Conservation (phyloP, 179 eudicot genomes). For the Silene coronaria region DNA sequence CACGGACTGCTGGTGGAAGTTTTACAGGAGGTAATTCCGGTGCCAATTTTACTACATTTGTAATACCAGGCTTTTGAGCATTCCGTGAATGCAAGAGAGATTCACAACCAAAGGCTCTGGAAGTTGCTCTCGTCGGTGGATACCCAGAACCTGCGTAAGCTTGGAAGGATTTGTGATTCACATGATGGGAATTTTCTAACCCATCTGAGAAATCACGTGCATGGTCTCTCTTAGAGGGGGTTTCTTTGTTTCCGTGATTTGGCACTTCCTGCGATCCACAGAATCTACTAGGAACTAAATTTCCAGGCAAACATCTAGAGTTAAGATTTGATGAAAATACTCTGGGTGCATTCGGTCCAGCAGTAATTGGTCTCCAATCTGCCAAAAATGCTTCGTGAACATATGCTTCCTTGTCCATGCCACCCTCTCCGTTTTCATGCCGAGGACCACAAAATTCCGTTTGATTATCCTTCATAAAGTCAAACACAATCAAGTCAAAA, state of each 20-base stretch:
- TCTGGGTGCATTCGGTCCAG: slow-evolving; percentile 28
- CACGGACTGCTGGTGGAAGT: slow-evolving; percentile 88
- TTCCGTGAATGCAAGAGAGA: slow-evolving; percentile 31
- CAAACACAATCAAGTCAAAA: not conserved
- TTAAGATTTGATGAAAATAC: slow-evolving; percentile 22
- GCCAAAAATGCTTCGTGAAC: slow-evolving; percentile 95
- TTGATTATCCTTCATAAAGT: slow-evolving; percentile 14
- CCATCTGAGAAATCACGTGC: slow-evolving; percentile 26
- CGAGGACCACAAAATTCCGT: slow-evolving; percentile 40
- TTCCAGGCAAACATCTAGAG: slow-evolving; percentile 22
- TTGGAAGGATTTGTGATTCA: slow-evolving; percentile 20
- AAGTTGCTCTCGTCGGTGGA: slow-evolving; percentile 25
- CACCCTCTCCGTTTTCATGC: slow-evolving; percentile 57
- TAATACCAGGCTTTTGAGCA: slow-evolving; percentile 38
- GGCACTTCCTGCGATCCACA: slow-evolving; percentile 23
- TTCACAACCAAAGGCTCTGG: slow-evolving; percentile 34
- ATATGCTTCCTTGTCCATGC: slow-evolving; percentile 64
- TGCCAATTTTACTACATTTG: slow-evolving; percentile 70
- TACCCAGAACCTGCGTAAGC: slow-evolving; percentile 23
- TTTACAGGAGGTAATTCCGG: slow-evolving; percentile 96
- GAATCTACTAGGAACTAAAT: slow-evolving; percentile 25
- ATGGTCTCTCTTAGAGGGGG: slow-evolving; percentile 25
- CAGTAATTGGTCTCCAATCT: slow-evolving; percentile 70
- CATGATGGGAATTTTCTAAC: slow-evolving; percentile 25
- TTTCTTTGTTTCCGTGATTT: slow-evolving; percentile 27